Base-by-base conservation (phyloP, 768 basidiomycete genomes). In the Macrocybe gigantea region DNA sequence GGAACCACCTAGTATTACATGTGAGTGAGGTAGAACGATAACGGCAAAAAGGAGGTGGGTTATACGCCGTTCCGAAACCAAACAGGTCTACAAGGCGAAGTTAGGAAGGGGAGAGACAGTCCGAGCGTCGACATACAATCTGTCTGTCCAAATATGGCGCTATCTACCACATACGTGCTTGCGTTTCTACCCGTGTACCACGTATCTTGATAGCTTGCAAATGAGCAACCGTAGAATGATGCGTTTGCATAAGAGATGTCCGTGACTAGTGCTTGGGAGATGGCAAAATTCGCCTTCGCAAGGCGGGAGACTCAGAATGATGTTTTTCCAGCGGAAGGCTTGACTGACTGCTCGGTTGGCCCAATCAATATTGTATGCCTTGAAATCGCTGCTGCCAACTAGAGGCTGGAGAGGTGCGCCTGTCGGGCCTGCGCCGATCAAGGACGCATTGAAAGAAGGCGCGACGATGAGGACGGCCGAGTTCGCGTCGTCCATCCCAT, bases 201-300 rank as follows among this genome's bases (percentile, higher is more conserved):
- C 0, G 83, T 84, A 54, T 83, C 81, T 57, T 84, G 80, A 51
- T 70, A 83, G 54, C 78, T 80, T 1, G 77, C 69, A 53, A 81
- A 82, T 1, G 76, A 68, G 52, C 79, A 82, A 0, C 77, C 78
- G 52, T 82, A 83, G 60, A 84, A 84, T 1, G 82, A 83, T 6
- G 81, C 80, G 47, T 85, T 85, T 4, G 81, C 74, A 51, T 83
- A 80, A 1, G 77, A 79, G 29, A 83, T 77, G 49, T 79, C 76
- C 3, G 77, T 80, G 22, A 77, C 80, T 7, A 85, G 65, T 1
- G 83, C 83, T 56, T 77, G 83, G 1, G 80, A 74, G 35, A 83
- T 80, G 0, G 77, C 58, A 47, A 75, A 81, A 47, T 82, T 75
- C 31, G 77, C 80, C 73, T 72, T 51, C 49, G 41, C 45, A 38